Conservation (phyloP, 495 filamentous ascomycete species). For the Hypomontagnella monticulosa region DNA sequence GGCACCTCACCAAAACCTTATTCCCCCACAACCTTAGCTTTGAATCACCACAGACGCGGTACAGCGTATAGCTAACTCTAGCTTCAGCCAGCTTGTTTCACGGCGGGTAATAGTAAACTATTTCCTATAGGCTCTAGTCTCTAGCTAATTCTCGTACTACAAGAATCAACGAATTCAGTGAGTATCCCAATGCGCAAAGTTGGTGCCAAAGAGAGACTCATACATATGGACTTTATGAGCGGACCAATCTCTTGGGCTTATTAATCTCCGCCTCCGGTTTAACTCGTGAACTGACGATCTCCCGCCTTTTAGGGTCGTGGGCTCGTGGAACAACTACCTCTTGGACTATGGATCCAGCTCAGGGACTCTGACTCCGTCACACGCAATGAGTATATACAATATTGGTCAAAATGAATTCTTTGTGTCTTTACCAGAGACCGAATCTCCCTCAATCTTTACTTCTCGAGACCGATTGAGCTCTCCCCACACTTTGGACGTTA, state of each 20-base stretch:
- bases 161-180: no score
- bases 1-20: no score
- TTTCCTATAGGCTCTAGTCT: no score
- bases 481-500: slow-evolving; percentile 17
- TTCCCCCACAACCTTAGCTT: no score
- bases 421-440: slow-evolving; percentile 18
- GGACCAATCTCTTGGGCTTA: slow-evolving; percentile 18
- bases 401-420: slow-evolving; percentile 32
- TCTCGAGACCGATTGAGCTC: not conserved
- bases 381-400: slow-evolving; percentile 29
- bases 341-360: slow-evolving; percentile 20
- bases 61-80: no score
- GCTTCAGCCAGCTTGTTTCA: no score
- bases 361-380: slow-evolving; percentile 1
- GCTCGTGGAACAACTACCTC: slow-evolving; percentile 6
- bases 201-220: no score
- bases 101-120: no score
- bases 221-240: not conserved
- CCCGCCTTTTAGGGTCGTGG: slow-evolving; percentile 14
- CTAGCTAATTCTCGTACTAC: no score
- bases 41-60: no score
- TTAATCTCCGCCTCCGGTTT: slow-evolving; percentile 15
- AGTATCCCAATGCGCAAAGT: no score
- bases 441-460: slow-evolving; percentile 13
- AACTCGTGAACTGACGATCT: slow-evolving; percentile 20